Base-by-base conservation (phyloP, 2,329 filamentous ascomycete species). In the Arthroderma uncinatum region DNA sequence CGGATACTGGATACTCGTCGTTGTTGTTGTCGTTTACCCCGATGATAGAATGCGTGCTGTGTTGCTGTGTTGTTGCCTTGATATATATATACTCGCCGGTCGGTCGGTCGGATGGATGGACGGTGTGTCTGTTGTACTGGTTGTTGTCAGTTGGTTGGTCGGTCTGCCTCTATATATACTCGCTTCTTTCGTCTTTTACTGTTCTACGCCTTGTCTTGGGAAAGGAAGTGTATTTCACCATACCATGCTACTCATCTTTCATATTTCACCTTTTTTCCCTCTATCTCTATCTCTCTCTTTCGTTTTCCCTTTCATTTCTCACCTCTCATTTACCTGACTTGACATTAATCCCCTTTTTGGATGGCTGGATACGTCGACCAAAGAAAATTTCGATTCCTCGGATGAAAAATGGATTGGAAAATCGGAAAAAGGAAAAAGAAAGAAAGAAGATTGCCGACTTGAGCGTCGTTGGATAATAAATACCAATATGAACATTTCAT, bases 1-100 rank as follows among this genome's bases (percentile, higher is more conserved):
- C n/a, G 44, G 44, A 50, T 50, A 30, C 28, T 14, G 44, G 44
- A 50, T 50, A 50, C 44, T 30, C 44, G 44, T 50, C 28, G 44
- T 33, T 50, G 44, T 25, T 19, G 42, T 47, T 47, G 40, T 47
- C 21, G 21, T 25, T 48, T 25, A 25, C 42, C 28, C 23, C 28
- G 42, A 48, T 50, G 44, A 50, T 50, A 50, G 44, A 50, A 50
- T n/a, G 44, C 44, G 23, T 33, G 44, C 44, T 50, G 44, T 25
- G 44, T 50, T 30, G 44, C 28, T n/a, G 25, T 33, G 44, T 50
- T 33, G 44, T 30, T 50, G 44, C 44, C 25, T 16, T 50, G 44
- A 30, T 50, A 50, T 25, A 50, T 50, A 30, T 34, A 50, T 50
- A 34, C 19, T 19, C 16, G 25, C 40, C 16, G 40, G 40, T 44